Conservation (phyloP, 148 eudicot species). For the Camellia lanceoleosa region DNA sequence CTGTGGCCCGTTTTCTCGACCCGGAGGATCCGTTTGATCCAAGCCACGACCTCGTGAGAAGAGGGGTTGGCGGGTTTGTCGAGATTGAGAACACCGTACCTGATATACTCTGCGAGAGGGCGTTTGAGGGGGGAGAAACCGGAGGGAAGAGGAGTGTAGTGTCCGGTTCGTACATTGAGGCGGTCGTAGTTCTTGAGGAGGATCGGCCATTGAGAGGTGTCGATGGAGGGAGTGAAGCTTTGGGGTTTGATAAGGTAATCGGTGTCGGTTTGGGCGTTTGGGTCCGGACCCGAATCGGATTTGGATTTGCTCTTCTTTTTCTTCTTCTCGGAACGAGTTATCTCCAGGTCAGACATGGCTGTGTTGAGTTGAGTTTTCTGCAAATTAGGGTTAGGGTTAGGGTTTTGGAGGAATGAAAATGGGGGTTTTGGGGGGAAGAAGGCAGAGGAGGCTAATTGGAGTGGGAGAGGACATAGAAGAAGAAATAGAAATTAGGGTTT, state of each 20-base stretch:
- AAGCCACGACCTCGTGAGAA: conserved; percentile 89
- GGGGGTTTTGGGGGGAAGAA: background rate
- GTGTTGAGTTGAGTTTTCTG: background rate
- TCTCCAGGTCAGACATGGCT: conserved; percentile 55
- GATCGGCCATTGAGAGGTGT: conserved; percentile 87
- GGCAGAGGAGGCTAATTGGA: background rate
- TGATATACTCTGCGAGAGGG: conserved; percentile 65
- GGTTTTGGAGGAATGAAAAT: background rate
- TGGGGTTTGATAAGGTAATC: conserved; percentile 78
- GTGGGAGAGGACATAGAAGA: background rate
- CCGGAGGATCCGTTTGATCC: conserved; percentile 84
- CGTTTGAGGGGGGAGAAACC: conserved; percentile 81
- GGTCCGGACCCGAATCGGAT: background rate
- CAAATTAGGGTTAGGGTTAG: background rate
- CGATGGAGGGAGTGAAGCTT: conserved; percentile 53
- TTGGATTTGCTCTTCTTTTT: conserved; percentile 48
- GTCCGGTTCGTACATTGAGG: conserved; percentile 78
- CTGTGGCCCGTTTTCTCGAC: conserved; percentile 90
- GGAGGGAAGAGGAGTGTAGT: conserved; percentile 82
- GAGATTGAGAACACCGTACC: conserved; percentile 74
- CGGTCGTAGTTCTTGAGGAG: conserved; percentile 83
- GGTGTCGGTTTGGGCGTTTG: background rate
- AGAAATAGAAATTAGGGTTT: background rate
- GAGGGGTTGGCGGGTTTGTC: conserved; percentile 95
- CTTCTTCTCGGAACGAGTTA: conserved; percentile 49